Conservation (phyloP, 2,329 filamentous ascomycete species). For the Sporothrix pseudoabietina region DNA sequence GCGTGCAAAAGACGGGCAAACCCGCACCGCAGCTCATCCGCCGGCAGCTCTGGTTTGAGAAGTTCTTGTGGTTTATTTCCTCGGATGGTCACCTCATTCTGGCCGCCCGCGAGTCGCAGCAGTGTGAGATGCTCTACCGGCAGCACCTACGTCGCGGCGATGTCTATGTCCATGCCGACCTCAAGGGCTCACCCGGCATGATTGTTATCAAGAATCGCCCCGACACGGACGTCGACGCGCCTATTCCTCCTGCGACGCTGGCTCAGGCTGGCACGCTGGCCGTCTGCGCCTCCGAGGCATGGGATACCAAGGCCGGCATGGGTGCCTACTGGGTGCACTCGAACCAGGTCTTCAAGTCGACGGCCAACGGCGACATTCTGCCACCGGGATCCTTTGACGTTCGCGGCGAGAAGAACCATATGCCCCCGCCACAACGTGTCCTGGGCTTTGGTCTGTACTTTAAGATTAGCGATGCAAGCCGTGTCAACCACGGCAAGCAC, state of each 20-base stretch:
- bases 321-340: conserved; percentile 93
- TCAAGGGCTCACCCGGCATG: conserved; percentile 80
- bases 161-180: conserved; percentile 86
- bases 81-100: conserved; percentile 93
- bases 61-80: conserved; percentile 93
- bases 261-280: conserved; percentile 85
- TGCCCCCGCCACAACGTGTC: conserved; percentile 83
- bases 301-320: conserved; percentile 97
- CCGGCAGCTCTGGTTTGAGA: conserved; percentile 92
- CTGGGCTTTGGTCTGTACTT: conserved; percentile 89
- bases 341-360: conserved; percentile 86
- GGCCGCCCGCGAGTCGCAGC: conserved; percentile 82
- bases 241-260: conserved; percentile 87
- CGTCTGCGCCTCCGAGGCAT: conserved; percentile 83
- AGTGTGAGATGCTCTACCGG: conserved; percentile 90
- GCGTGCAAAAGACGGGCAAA: conserved; percentile 88
- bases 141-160: conserved; percentile 86
- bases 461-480: conserved; percentile 84
- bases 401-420: conserved; percentile 83
- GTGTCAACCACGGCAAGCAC: conserved; percentile 76
- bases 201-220: conserved; percentile 82
- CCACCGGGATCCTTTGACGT: conserved; percentile 77
- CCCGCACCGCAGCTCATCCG: conserved; percentile 80
- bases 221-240: conserved; percentile 69
- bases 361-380: conserved; percentile 77